phyloP scores from a whole-genome alignment of 2,329 filamentous ascomycete genomes.

The Aspergillus niger region DNA sequence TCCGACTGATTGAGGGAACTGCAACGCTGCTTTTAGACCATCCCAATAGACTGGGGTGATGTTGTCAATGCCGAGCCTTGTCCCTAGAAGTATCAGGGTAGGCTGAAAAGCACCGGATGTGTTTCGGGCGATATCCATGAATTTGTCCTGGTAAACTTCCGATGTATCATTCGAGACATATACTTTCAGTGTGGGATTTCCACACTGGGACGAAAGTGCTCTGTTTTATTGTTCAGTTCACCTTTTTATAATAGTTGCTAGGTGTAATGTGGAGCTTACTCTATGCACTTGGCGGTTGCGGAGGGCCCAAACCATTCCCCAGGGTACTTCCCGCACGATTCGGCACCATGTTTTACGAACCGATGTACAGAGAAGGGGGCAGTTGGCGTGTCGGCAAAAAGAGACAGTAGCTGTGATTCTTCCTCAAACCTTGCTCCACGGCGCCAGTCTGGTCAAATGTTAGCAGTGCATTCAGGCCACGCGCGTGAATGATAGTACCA shows the following conservation, averaged over 20 bases:
- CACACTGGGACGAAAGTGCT: slow-evolving; percentile 69
- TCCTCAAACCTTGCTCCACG: slow-evolving; percentile 58
- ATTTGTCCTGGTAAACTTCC: slow-evolving; percentile 89
- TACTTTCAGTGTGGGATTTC: slow-evolving; percentile 68
- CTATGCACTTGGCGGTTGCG: slow-evolving; percentile 89
- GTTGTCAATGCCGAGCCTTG: slow-evolving; percentile 87
- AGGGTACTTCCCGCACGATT: slow-evolving; percentile 87
- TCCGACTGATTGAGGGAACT: slow-evolving; percentile 89
- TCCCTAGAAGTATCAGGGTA: slow-evolving; percentile 85
- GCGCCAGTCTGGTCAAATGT: slow-evolving; percentile 68
- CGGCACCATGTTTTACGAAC: slow-evolving; percentile 85
- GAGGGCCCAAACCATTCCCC: slow-evolving; percentile 99
- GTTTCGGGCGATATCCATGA: slow-evolving; percentile 74
- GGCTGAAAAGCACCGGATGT: slow-evolving; percentile 70
- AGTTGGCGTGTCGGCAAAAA: slow-evolving; percentile 83
- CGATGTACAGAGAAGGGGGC: slow-evolving; percentile 94
- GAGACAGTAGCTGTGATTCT: slow-evolving; percentile 71
- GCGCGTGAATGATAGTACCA: slow-evolving; percentile 52
- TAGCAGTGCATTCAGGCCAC: slow-evolving; percentile 28
- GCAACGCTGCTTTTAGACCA: slow-evolving; percentile 79
- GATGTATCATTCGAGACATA: slow-evolving; percentile 88
- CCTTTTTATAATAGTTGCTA: background rate
- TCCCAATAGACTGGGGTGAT: slow-evolving; percentile 95
- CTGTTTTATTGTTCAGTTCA: slow-evolving; percentile 48
- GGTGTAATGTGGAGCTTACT: slow-evolving; percentile 58